A percentile compares a stretch with the other conserved stretches of the same genome.
Evolutionary conservation across 768 basidiomycete genomes (phyloP).

Genomic region (Phylloporus arenicola): DNA sequence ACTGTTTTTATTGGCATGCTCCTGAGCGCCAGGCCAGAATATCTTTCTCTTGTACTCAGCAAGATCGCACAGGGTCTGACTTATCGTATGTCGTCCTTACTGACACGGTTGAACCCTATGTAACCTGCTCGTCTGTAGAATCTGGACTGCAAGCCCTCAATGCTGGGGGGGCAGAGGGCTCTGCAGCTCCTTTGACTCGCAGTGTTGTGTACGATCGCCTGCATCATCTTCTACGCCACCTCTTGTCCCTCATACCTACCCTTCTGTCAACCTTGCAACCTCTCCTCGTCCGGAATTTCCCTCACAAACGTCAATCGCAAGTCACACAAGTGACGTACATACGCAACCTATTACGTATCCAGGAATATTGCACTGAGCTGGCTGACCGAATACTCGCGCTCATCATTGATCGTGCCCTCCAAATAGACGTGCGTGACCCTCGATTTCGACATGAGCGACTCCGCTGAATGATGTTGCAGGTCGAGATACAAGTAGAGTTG

Average conservation of each 20-base stretch:
- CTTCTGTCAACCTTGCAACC: slow-evolving; percentile 83
- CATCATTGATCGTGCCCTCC: slow-evolving; percentile 87
- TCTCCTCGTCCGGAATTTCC: slow-evolving; percentile 79
- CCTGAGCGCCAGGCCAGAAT: slow-evolving; percentile 87
- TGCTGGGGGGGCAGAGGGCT: slow-evolving; percentile 54
- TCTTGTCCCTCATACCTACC: slow-evolving; percentile 89
- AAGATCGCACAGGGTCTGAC: slow-evolving; percentile 85
- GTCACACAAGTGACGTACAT: slow-evolving; percentile 83
- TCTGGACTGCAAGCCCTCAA: slow-evolving; percentile 64
- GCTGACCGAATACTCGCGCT: slow-evolving; percentile 77
- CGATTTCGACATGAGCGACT: not conserved
- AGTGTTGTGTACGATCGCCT: slow-evolving; percentile 80
- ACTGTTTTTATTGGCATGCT: slow-evolving; percentile 88
- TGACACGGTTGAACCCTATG: not conserved
- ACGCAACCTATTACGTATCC: slow-evolving; percentile 77
- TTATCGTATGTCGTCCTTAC: slow-evolving; percentile 58
- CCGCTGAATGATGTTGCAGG: slow-evolving; percentile 40
- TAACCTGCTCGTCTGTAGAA: slow-evolving; percentile 41
- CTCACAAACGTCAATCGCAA: slow-evolving; percentile 86
- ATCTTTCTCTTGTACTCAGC: slow-evolving; percentile 75
- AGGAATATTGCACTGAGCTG: slow-evolving; percentile 84
- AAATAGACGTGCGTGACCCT: slow-evolving; percentile 74
- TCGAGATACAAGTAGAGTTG: slow-evolving; percentile 94
- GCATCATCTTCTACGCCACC: slow-evolving; percentile 78
- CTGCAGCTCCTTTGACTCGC: slow-evolving; percentile 69